Percentiles rank a stretch among this genome's conserved stretches.
Evolutionary conservation across 257 asterid genomes (phyloP).

Genomic region (Solanum infundibuliforme): DNA sequence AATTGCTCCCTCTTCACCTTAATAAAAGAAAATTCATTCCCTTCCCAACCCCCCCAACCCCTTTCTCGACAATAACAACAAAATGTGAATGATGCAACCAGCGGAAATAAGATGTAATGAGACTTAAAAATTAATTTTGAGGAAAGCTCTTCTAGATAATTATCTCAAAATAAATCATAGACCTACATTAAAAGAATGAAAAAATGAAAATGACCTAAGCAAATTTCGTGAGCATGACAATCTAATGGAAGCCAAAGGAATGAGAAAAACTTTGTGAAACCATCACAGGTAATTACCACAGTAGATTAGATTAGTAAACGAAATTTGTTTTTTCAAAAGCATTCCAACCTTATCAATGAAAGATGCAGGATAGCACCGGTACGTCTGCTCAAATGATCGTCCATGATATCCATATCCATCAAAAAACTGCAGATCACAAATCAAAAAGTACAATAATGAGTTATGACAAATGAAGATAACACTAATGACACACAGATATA

Average conservation of each 20-base stretch:
- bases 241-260: neutral
- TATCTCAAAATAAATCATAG: neutral
- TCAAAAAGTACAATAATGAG: neutral
- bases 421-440: constrained; percentile 58
- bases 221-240: neutral
- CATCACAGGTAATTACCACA: neutral
- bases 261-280: neutral
- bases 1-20: neutral
- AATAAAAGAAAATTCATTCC: neutral
- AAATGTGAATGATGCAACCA: neutral
- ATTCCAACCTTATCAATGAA: constrained; percentile 87
- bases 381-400: constrained; percentile 88
- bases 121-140: neutral
- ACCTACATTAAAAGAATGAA: neutral
- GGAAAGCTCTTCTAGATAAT: neutral
- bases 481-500: neutral
- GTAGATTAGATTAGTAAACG: neutral
- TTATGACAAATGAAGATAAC: neutral
- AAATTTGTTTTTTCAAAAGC: neutral
- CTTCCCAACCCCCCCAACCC: neutral
- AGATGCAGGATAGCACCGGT: constrained; percentile 93
- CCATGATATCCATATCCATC: constrained; percentile 95
- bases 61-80: neutral
- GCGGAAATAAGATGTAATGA: neutral
- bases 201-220: neutral